A percentile compares a stretch with the other conserved stretches of the same genome.
Evolutionary conservation across 2,329 filamentous ascomycete species (phyloP).

Genomic region (Aspergillus sp.): DNA sequence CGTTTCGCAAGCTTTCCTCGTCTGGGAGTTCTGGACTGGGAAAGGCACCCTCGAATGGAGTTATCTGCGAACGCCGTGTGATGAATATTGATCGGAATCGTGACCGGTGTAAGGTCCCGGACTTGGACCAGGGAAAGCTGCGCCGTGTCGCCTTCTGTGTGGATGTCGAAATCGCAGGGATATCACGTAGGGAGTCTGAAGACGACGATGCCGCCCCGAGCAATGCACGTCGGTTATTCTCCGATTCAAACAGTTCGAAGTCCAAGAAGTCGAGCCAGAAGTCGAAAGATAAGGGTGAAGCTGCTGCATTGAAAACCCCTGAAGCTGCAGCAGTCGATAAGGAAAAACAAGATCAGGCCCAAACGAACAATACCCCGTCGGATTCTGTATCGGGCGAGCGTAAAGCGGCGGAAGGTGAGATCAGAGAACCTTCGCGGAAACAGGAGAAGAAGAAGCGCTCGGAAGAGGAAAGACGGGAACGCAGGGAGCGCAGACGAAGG

Average conservation of each 20-base stretch:
- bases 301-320: conserved; percentile 63
- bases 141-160: conserved; percentile 91
- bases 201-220: conserved; percentile 36
- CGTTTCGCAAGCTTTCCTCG: conserved; percentile 75
- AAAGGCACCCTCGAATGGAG: conserved; percentile 54
- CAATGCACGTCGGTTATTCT: conserved; percentile 18
- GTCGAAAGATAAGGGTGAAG: conserved; percentile 64
- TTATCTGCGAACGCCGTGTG: conserved; percentile 69
- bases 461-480: conserved; percentile 84
- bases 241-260: conserved; percentile 22
- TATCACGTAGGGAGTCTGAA: conserved; percentile 67
- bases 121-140: conserved; percentile 73
- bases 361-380: conserved; percentile 7
- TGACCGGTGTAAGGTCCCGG: conserved; percentile 69
- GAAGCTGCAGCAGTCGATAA: conserved; percentile 50
- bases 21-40: conserved; percentile 47
- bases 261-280: conserved; percentile 44
- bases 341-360: conserved; percentile 41
- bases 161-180: conserved; percentile 90
- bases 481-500: conserved; percentile 80
- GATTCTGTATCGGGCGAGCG: conserved; percentile 18
- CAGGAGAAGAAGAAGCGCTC: conserved; percentile 95
- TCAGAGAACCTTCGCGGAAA: conserved; percentile 56
- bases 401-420: conserved; percentile 22
- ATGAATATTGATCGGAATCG: conserved; percentile 79